Conservation (phyloP, 164 flowering plant genomes). For the Magnolia kwangsiensis region DNA sequence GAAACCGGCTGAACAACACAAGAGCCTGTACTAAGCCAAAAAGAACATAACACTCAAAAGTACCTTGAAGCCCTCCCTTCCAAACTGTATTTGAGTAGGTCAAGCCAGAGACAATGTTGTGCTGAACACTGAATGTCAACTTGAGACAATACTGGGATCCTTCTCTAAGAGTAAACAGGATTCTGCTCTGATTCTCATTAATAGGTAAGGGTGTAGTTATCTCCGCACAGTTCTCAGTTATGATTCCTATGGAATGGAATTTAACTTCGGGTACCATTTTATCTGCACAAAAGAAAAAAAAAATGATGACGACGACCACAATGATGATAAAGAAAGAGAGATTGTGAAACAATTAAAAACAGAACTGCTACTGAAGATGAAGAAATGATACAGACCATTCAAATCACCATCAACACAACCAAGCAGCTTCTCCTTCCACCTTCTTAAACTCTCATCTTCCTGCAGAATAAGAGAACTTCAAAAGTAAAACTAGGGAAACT, state of each 20-base stretch:
- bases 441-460: slow-evolving; percentile 86
- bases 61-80: slow-evolving; percentile 71
- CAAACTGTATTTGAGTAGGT: slow-evolving; percentile 67
- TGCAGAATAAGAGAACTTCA: slow-evolving; percentile 15
- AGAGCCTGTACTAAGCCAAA: neutral
- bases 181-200: slow-evolving; percentile 25
- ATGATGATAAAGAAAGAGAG: too few species aligned
- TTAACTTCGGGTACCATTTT: slow-evolving; percentile 72
- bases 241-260: slow-evolving; percentile 61
- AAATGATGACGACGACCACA: too few species aligned
- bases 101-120: slow-evolving; percentile 77
- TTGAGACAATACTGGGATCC: slow-evolving; percentile 62
- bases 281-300: slow-evolving; percentile 25
- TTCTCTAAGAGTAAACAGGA: slow-evolving; percentile 55
- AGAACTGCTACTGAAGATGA: neutral
- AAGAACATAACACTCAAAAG: neutral
- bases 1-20: neutral
- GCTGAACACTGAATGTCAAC: slow-evolving; percentile 54
- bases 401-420: slow-evolving; percentile 63
- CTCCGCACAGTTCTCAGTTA: slow-evolving; percentile 49
- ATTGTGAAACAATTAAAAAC: neutral
- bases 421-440: slow-evolving; percentile 86
- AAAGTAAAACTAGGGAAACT: neutral
- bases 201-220: slow-evolving; percentile 47
- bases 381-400: slow-evolving; percentile 34